Evolutionary conservation across 495 filamentous ascomycete species (phyloP).

Genomic region (Penicillium nucicola): DNA sequence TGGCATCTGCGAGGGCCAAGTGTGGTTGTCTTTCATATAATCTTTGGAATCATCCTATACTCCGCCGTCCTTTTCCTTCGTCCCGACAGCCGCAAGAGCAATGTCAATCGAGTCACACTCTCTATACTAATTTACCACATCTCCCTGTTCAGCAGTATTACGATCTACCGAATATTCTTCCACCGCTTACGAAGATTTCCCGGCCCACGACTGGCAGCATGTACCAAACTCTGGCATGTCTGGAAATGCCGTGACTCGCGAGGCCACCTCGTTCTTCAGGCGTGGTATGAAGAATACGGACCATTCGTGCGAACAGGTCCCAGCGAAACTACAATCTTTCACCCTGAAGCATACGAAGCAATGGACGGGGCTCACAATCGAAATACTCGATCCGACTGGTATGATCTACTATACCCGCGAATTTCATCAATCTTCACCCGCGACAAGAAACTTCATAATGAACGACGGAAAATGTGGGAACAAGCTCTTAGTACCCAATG

Average conservation of each 20-base stretch:
- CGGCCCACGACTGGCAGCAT: conserved; percentile 33
- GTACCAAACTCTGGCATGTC: conserved; percentile 43
- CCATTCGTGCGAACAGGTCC: conserved; percentile 36
- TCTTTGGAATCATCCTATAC: not conserved
- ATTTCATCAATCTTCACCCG: conserved; percentile 36
- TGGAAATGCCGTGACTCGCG: conserved; percentile 23
- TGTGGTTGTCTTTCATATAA: not conserved
- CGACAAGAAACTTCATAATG: conserved; percentile 19
- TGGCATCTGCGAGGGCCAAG: conserved; percentile 14
- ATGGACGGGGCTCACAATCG: conserved; percentile 23
- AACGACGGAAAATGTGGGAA: conserved; percentile 32
- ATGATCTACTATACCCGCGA: conserved; percentile 35
- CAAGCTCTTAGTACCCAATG: conserved; percentile 22
- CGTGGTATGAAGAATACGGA: conserved; percentile 35
- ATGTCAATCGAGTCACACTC: not conserved
- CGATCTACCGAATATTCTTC: conserved; percentile 10
- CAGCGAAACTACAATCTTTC: conserved; percentile 32
- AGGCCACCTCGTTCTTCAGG: conserved; percentile 29
- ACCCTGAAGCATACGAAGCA: conserved; percentile 21
- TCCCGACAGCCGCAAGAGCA: not conserved
- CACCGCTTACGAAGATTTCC: conserved; percentile 38
- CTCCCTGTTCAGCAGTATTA: not conserved
- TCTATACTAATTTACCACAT: not conserved
- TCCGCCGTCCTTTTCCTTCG: not conserved
- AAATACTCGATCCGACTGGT: conserved; percentile 36